A percentile compares a stretch with the other conserved stretches of the same genome.
Conservation (phyloP, 768 basidiomycete genomes). For the Lyophyllum semitale region DNA sequence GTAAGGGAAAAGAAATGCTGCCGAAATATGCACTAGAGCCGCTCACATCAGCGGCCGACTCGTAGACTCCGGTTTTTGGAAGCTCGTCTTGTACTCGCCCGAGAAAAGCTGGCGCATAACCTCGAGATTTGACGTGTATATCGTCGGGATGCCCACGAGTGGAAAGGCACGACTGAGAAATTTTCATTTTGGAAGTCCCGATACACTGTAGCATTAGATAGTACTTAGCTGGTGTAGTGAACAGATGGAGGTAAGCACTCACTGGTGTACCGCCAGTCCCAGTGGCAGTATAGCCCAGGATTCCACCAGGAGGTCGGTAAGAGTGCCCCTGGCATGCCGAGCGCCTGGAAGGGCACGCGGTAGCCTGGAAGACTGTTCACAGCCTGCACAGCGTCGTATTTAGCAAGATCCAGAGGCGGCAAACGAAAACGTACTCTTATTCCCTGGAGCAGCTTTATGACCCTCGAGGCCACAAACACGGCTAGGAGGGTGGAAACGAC, state of each 20-base stretch:
- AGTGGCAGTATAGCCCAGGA: constrained; percentile 25
- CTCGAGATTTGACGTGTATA: constrained; percentile 22
- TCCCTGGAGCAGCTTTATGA: constrained; percentile 26
- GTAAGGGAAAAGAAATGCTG: constrained; percentile 11
- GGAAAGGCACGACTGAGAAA: constrained; percentile 40
- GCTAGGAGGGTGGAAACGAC: background rate
- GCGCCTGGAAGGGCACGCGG: constrained; percentile 39
- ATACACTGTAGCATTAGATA: constrained; percentile 27
- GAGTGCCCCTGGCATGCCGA: constrained; percentile 32
- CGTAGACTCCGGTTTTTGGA: constrained; percentile 6
- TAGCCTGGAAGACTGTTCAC: constrained; percentile 37
- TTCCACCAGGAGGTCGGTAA: constrained; percentile 45
- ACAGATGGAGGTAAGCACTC: background rate
- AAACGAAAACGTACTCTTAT: constrained; percentile 22
- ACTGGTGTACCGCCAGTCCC: constrained; percentile 4
- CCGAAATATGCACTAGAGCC: background rate
- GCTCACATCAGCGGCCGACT: background rate
- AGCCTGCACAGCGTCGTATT: constrained; percentile 19
- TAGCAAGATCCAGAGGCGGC: background rate
- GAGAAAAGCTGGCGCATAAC: constrained; percentile 42
- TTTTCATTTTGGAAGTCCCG: constrained; percentile 32
- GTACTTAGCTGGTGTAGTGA: too few relatives aligned
- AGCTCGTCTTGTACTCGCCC: constrained; percentile 37
- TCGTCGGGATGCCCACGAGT: constrained; percentile 32
- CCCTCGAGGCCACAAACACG: constrained; percentile 30